Evolutionary conservation across 106 monocot species (phyloP).

Genomic region (Acorus calamus): DNA sequence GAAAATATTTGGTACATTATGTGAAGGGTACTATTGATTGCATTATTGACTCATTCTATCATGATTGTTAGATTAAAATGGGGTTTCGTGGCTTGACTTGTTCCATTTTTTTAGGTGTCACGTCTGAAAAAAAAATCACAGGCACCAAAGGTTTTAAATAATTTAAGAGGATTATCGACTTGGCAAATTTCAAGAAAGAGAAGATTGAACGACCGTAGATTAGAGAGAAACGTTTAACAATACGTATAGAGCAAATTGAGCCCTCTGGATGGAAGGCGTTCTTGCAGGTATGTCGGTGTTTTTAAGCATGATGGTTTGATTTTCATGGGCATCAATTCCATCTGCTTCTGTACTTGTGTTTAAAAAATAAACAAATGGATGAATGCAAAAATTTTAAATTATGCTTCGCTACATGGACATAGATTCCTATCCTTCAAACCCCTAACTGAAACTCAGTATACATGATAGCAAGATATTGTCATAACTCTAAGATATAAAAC

Average conservation of each 20-base stretch:
- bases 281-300: conserved; percentile 87
- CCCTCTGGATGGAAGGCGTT: conserved; percentile 99
- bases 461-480: too few species aligned
- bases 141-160: conserved; percentile 66
- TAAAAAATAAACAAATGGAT: too few species aligned
- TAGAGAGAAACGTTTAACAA: conserved; percentile 57
- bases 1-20: too few species aligned
- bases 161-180: conserved; percentile 67
- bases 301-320: too few species aligned
- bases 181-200: conserved; percentile 65
- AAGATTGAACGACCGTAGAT: conserved; percentile 66
- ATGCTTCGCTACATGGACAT: too few species aligned
- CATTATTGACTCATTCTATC: not conserved
- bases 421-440: too few species aligned
- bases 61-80: not conserved
- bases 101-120: conserved; percentile 36
- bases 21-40: not conserved
- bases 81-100: not conserved
- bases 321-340: too few species aligned
- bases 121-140: conserved; percentile 70
- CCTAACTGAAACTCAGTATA: too few species aligned
- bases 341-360: too few species aligned
- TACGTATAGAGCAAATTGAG: conserved; percentile 83
- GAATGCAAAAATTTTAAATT: too few species aligned
- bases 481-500: too few species aligned